phyloP scores from a whole-genome alignment of 2,329 filamentous ascomycete species.

The Paramyrothecium roridum region DNA sequence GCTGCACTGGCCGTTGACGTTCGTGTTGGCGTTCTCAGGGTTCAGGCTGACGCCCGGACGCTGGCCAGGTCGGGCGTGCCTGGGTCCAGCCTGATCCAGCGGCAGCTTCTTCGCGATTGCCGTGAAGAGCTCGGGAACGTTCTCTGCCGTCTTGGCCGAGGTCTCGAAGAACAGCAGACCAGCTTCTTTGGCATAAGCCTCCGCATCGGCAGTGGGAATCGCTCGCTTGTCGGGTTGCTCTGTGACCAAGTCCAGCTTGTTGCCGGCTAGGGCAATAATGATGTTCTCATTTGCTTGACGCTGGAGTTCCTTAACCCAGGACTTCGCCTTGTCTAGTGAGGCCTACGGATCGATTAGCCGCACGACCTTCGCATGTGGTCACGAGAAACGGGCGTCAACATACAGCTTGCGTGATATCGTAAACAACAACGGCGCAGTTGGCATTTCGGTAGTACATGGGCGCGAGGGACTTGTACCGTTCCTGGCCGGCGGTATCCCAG shows the following conservation, averaged over 20 bases:
- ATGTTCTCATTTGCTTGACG: constrained; percentile 99
- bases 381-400: constrained; percentile 26
- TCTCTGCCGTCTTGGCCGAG: constrained; percentile 94
- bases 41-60: constrained; percentile 56
- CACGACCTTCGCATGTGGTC: neutral
- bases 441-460: constrained; percentile 99
- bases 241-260: constrained; percentile 94
- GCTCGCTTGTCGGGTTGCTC: constrained; percentile 96
- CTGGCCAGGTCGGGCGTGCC: constrained; percentile 70
- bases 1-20: constrained; percentile 51
- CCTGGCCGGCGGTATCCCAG: constrained; percentile 98
- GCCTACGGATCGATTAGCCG: constrained; percentile 52
- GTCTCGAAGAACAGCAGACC: constrained; percentile 98
- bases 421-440: constrained; percentile 98
- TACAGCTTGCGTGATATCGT: constrained; percentile 99
- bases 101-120: constrained; percentile 97
- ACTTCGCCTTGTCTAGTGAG: constrained; percentile 97
- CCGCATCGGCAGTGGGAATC: constrained; percentile 82
- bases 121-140: constrained; percentile 93
- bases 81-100: constrained; percentile 90
- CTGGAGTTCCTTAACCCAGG: constrained; percentile 98
- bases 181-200: constrained; percentile 91
- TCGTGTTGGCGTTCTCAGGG: constrained; percentile 56
- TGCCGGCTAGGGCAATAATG: constrained; percentile 95
- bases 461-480: constrained; percentile 97